These are phyloP conservation scores for Purshia tridentata DNA, from an alignment of 306 rosid species.

Conservation along the genomic window DNA sequence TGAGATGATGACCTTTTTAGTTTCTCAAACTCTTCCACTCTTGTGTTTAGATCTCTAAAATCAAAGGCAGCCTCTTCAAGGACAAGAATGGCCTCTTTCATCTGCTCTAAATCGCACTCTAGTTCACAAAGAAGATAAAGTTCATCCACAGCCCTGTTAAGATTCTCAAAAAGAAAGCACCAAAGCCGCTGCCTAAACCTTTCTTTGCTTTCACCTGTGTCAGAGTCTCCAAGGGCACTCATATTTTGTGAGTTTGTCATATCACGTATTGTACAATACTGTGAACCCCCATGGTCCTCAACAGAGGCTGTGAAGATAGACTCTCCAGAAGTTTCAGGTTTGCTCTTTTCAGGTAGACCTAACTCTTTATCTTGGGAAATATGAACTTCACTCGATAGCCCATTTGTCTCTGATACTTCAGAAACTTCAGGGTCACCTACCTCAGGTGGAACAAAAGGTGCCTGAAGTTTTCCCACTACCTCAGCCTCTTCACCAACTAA, in stretches of 20 bases:
- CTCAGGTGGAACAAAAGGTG: slow-evolving; percentile 30
- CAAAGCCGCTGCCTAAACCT: slow-evolving; percentile 96
- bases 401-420: slow-evolving; percentile 28
- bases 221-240: slow-evolving; percentile 56
- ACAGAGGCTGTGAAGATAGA: slow-evolving; percentile 26
- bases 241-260: slow-evolving; percentile 47
- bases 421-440: slow-evolving; percentile 28
- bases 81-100: slow-evolving; percentile 97
- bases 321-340: slow-evolving; percentile 34
- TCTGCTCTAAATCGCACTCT: slow-evolving; percentile 94
- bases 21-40: slow-evolving; percentile 93
- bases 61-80: slow-evolving; percentile 96
- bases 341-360: slow-evolving; percentile 30
- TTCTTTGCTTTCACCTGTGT: slow-evolving; percentile 87
- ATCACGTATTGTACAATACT: slow-evolving; percentile 32
- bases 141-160: slow-evolving; percentile 97
- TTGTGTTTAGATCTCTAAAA: slow-evolving; percentile 73
- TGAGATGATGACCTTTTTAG: slow-evolving; percentile 72
- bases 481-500: slow-evolving; percentile 25
- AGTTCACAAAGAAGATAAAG: slow-evolving; percentile 98
- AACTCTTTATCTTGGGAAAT: slow-evolving; percentile 32
- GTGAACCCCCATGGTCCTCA: slow-evolving; percentile 40
- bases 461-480: slow-evolving; percentile 31
- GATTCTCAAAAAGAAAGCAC: slow-evolving; percentile 99
- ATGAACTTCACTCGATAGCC: slow-evolving; percentile 32